Evolutionary conservation across 1,284 basidiomycete species (phyloP).

Genomic region (Rhodotorula mucilaginosa): DNA sequence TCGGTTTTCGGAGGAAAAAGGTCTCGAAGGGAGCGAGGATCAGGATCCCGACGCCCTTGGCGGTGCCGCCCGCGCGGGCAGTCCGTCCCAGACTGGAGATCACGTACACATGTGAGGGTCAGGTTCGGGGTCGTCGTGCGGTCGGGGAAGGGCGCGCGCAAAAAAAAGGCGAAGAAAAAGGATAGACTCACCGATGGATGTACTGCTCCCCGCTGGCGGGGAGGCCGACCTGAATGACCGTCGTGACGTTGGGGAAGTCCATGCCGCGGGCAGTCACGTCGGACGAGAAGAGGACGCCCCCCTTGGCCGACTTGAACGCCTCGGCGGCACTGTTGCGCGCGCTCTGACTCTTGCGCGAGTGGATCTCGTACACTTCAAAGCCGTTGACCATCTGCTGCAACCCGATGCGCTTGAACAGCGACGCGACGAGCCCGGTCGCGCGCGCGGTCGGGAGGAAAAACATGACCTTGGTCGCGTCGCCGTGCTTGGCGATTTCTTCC

Average conservation of each 20-base stretch:
- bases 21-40: constrained; percentile 60
- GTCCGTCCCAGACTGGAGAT: constrained; percentile 55
- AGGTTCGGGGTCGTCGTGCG: too few species aligned
- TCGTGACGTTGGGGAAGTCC: constrained; percentile 65
- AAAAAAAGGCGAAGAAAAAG: not conserved
- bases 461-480: constrained; percentile 52
- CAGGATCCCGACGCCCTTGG: constrained; percentile 58
- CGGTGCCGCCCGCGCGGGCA: constrained; percentile 55
- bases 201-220: constrained; percentile 52
- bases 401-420: constrained; percentile 50
- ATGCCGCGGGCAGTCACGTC: constrained; percentile 89
- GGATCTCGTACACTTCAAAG: constrained; percentile 47
- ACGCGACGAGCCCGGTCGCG: constrained; percentile 59
- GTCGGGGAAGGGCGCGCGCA: too few species aligned
- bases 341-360: constrained; percentile 55
- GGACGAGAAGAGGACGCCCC: constrained; percentile 73
- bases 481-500: constrained; percentile 47
- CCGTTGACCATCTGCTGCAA: constrained; percentile 25
- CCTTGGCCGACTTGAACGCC: constrained; percentile 55
- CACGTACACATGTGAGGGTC: too few species aligned
- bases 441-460: constrained; percentile 69
- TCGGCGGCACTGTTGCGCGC: constrained; percentile 56
- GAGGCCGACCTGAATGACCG: constrained; percentile 60
- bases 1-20: constrained; percentile 56
- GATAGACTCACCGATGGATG: constrained; percentile 41